Conservation (phyloP, 1,139 yeast species). For the Arxiozyma slooffiae region DNA sequence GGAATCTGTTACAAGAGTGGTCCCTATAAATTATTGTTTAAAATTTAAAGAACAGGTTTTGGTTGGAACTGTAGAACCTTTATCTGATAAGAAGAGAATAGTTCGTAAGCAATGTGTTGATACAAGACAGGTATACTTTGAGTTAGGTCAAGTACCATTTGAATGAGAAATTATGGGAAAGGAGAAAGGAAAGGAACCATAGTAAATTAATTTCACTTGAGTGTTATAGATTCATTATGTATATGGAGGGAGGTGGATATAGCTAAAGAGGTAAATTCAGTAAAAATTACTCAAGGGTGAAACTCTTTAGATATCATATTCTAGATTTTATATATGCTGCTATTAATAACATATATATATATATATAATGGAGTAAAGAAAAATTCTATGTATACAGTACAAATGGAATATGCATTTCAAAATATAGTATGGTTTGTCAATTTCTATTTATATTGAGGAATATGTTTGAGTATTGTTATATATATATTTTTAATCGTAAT, state of each 20-base stretch:
- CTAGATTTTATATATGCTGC: background rate
- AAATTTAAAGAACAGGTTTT: conserved; percentile 48
- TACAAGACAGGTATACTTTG: conserved; percentile 67
- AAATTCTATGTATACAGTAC: background rate
- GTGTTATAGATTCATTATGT: background rate
- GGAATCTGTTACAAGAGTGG: conserved; percentile 36
- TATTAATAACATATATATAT: too few species aligned
- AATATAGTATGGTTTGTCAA: background rate
- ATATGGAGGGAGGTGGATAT: background rate
- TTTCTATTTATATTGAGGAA: background rate
- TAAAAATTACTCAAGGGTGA: background rate
- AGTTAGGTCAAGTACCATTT: conserved; percentile 33
- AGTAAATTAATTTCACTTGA: background rate
- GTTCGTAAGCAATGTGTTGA: conserved; percentile 71
- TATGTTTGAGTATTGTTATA: background rate
- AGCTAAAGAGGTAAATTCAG: background rate
- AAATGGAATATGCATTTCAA: background rate
- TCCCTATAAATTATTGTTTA: conserved; percentile 37
- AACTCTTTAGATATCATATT: too few species aligned
- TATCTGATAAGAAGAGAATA: conserved; percentile 67
- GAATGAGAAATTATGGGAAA: conserved; percentile 11
- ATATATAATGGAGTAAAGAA: background rate
- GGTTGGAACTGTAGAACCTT: conserved; percentile 38
- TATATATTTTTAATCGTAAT: background rate
- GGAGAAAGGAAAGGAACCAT: background rate